Base-by-base conservation (phyloP, 2,329 filamentous ascomycete species). In the Graphilbum sp. region DNA sequence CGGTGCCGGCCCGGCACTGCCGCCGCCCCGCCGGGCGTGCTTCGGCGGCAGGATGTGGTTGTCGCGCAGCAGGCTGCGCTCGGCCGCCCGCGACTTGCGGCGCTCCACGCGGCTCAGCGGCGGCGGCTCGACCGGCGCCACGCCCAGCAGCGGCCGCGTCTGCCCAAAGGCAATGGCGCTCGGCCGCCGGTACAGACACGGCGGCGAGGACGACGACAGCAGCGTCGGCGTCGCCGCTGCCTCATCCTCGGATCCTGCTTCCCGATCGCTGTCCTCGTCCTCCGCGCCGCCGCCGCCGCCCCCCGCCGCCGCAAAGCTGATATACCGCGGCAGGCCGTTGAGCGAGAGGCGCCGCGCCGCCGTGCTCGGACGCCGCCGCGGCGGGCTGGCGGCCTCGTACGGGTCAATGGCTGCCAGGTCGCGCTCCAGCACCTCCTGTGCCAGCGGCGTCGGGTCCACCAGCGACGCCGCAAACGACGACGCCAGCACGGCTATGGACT, bases 111-210 rank as follows among this genome's bases (percentile, higher is more conserved):
- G 61, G 13, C 69, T 75, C 40, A 76, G 55, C 35, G 59, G 52
- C 3, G 64, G 57, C 35, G 67, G 64, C 16, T 63, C 60, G 13
- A 59, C 42, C 10, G 52, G 53, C 35, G 66, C 63, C 5, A 74
- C 72, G 20, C 83, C 69, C 41, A 92, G 66, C 5, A 79, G 71
- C 4, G 79, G 77, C 38, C 84, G 67, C 2, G 75, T 69, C 19
- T 78, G 77, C 12, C 79, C 80, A 42, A 72, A 82, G 23, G 79
- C 76, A 32, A 90, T 76, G 51, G 78, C 80, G 47, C 75, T 81
- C 1, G 85, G 83, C 34, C 85, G 72, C 39, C 81, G 74, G 59
- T 90, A 94, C 48, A 66, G 66, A 52, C 56, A 62, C 39, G 61
- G 66, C n/a, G 58, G 55, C n/a, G 30, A 32, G 30, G 30, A 16